A percentile compares a stretch with the other conserved stretches of the same genome.
Evolutionary conservation across 2,329 filamentous ascomycete genomes (phyloP).

Genomic region (Epichloe sylvatica): DNA sequence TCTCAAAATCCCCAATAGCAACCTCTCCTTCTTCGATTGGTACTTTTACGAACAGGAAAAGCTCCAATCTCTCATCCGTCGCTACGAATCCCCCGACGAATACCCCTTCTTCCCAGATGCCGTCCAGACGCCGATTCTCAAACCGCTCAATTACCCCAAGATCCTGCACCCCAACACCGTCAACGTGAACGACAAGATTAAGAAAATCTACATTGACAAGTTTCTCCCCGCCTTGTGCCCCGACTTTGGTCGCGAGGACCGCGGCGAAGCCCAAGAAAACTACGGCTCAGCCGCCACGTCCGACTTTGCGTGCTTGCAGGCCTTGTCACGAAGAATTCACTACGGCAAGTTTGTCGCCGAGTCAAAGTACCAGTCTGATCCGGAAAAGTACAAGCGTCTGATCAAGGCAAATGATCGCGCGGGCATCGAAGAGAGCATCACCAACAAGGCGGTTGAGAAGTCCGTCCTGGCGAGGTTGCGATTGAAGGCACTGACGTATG

Average conservation of each 20-base stretch:
- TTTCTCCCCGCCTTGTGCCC: slow-evolving; percentile 76
- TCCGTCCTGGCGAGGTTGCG: slow-evolving; percentile 78
- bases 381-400: slow-evolving; percentile 64
- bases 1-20: slow-evolving; percentile 58
- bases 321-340: slow-evolving; percentile 79
- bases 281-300: slow-evolving; percentile 86
- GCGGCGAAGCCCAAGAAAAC: slow-evolving; percentile 80
- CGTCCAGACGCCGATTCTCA: slow-evolving; percentile 68
- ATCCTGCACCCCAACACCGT: slow-evolving; percentile 83
- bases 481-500: slow-evolving; percentile 86
- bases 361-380: slow-evolving; percentile 78
- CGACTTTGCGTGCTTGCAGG: slow-evolving; percentile 82
- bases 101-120: slow-evolving; percentile 89
- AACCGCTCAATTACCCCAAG: slow-evolving; percentile 71
- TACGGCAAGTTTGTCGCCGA: slow-evolving; percentile 98
- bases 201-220: slow-evolving; percentile 65
- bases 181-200: slow-evolving; percentile 80
- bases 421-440: slow-evolving; percentile 82
- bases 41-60: slow-evolving; percentile 80
- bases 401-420: slow-evolving; percentile 69
- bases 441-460: slow-evolving; percentile 74
- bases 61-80: slow-evolving; percentile 81
- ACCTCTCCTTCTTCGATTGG: slow-evolving; percentile 85
- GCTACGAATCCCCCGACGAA: slow-evolving; percentile 92
- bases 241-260: slow-evolving; percentile 62